Base-by-base conservation (phyloP, 169 alveolate species). In the Babesia bigemina region DNA sequence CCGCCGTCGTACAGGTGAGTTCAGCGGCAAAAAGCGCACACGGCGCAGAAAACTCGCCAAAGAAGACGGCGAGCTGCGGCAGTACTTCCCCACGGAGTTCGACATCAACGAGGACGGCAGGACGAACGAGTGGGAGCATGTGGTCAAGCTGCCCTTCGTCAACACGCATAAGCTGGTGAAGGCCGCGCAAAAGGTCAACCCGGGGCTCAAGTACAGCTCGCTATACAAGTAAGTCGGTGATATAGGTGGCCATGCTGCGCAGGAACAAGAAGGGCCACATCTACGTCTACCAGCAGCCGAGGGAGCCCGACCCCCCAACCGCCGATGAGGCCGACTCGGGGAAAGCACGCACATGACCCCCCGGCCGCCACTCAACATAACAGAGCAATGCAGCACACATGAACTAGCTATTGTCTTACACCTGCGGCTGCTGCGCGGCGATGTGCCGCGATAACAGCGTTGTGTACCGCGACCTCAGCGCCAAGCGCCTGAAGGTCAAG, bases 51-150 rank as follows among this genome's bases (percentile, higher is more conserved):
- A 49, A 61, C 61, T 79, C 36, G 52, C 76, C 13, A 62, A 48
- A 12, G 49, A 67, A 24, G 66, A 59, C 8, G 89, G 85, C 3
- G 77, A 74, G 52, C 50, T 82, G 44, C 59, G 75, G n/a, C 75
- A 82, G 36, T 82, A 82, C 65, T 82, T 82, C 22, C 89, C 89
- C 13, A 70, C 77, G 39, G 89, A 82, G n/a, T 71, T 82, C 48
- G 89, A 82, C 24, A 73, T 82, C 21, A 47, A 67, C 48, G 75
- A 82, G 42, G 89, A 82, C 24, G 89, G 89, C 24, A 73, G 55
- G 76, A 49, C 28, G 21, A 62, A 82, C 59, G 89, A 82, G 78
- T 82, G 89, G 89, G 89, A 82, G 57, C 79, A 82, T 50, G 85
- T 74, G 47, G 89, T 82, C 49, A 82, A 82, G 63, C 55, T 82